Percentiles rank a stretch among this genome's conserved stretches.
Evolutionary conservation across 805 yeast genomes (phyloP).

Genomic region (Candida xyloterini): DNA sequence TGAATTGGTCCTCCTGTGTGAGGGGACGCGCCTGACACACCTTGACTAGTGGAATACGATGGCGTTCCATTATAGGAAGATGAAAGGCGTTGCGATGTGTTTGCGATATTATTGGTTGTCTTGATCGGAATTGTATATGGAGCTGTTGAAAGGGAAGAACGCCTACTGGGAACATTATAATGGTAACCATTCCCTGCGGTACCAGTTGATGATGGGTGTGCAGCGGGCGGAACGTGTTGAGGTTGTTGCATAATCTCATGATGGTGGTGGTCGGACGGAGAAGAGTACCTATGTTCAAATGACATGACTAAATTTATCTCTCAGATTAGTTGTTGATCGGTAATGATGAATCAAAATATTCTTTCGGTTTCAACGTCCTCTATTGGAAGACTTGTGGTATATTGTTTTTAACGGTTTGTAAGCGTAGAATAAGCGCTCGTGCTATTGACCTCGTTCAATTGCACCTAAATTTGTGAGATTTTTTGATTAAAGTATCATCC

Average conservation of each 20-base stretch:
- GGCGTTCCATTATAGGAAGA: slow-evolving; percentile 10
- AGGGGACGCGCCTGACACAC: slow-evolving; percentile 9
- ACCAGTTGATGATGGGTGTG: background rate
- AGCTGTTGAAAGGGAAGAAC: slow-evolving; percentile 36
- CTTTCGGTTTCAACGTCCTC: no score
- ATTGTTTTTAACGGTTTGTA: background rate
- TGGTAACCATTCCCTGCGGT: slow-evolving; percentile 11
- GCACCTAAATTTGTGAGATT: background rate
- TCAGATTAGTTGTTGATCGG: background rate
- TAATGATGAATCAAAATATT: background rate
- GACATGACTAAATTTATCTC: slow-evolving; percentile 5
- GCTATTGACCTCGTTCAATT: background rate
- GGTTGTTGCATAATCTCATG: background rate
- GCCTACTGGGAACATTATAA: slow-evolving; percentile 27
- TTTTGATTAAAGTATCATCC: slow-evolving; percentile 2
- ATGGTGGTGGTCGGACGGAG: slow-evolving; percentile 7
- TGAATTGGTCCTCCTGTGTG: slow-evolving; percentile 28
- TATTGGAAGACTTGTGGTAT: no score
- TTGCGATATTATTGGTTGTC: slow-evolving; percentile 7
- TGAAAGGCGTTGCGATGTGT: slow-evolving; percentile 9
- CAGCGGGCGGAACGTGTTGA: background rate
- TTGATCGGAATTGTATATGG: slow-evolving; percentile 37
- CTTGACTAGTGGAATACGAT: slow-evolving; percentile 13
- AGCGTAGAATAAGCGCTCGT: background rate
- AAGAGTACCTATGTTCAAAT: slow-evolving; percentile 13